phyloP scores from a whole-genome alignment of 2,329 filamentous ascomycete species.

The Fusarium drepaniforme region DNA sequence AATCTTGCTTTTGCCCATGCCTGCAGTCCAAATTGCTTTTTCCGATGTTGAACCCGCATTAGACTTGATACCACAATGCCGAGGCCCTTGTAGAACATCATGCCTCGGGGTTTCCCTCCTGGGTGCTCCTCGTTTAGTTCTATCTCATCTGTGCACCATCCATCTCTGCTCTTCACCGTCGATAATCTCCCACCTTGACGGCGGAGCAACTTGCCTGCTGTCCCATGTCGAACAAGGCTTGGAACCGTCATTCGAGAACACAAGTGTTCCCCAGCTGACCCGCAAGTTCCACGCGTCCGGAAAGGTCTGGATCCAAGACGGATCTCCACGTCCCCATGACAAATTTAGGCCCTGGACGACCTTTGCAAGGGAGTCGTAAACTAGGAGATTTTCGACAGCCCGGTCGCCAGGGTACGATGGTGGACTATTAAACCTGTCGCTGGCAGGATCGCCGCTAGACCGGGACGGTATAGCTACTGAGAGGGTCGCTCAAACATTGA shows the following conservation, averaged over 20 bases:
- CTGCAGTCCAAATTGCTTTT: background rate
- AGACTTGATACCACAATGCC: background rate
- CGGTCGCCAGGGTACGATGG: background rate
- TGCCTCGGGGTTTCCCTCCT: background rate
- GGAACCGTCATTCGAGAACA: background rate
- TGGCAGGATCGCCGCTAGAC: constrained; percentile 23
- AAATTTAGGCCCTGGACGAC: constrained; percentile 2
- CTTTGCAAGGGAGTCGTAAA: background rate
- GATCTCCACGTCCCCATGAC: background rate
- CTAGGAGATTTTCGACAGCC: background rate
- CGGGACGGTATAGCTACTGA: background rate
- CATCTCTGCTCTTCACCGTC: background rate
- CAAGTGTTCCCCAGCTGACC: background rate
- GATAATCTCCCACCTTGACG: background rate
- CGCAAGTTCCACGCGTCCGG: background rate
- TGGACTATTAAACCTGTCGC: constrained; percentile 4
- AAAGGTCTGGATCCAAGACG: constrained; percentile 9
- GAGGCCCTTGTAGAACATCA: background rate
- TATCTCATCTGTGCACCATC: background rate
- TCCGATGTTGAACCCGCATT: constrained; percentile 3
- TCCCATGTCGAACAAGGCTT: background rate
- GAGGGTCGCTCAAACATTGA: constrained; percentile 4
- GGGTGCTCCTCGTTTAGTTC: background rate
- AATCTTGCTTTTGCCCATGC: constrained; percentile 11
- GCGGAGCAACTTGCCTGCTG: background rate